Percentiles rank a stretch among this genome's conserved stretches.
phyloP scores from a whole-genome alignment of 768 basidiomycete species.

The Rhodocollybia butyracea region DNA sequence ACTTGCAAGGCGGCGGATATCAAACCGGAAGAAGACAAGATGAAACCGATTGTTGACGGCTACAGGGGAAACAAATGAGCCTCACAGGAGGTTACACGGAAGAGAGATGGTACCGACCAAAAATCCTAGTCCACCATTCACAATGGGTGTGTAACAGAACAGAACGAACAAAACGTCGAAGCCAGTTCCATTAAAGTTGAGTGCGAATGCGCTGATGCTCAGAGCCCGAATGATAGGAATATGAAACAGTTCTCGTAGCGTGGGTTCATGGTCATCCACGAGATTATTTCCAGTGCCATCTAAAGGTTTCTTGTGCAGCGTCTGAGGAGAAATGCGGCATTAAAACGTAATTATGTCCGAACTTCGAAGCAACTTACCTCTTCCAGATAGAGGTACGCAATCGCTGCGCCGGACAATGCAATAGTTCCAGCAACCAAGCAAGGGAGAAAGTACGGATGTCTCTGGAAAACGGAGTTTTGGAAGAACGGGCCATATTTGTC shows the following conservation, averaged over 20 bases:
- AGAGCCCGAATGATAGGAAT: slow-evolving; percentile 52
- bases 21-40: no score
- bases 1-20: slow-evolving; percentile 50
- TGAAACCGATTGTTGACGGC: slow-evolving; percentile 54
- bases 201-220: slow-evolving; percentile 48
- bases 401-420: slow-evolving; percentile 35
- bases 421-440: slow-evolving; percentile 45
- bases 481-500: no score
- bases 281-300: neutral
- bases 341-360: slow-evolving; percentile 47
- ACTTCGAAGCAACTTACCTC: slow-evolving; percentile 40
- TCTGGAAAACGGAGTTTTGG: no score
- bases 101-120: slow-evolving; percentile 35
- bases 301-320: neutral
- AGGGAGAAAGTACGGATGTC: no score
- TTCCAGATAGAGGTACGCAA: slow-evolving; percentile 47
- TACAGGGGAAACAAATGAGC: neutral
- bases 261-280: neutral
- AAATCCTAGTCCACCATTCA: slow-evolving; percentile 55
- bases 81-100: neutral
- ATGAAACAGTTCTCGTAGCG: slow-evolving; percentile 36
- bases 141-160: slow-evolving; percentile 60
- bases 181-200: slow-evolving; percentile 48
- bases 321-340: slow-evolving; percentile 20
- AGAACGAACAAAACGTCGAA: slow-evolving; percentile 70